Evolutionary conservation across 768 basidiomycete species (phyloP).

Genomic region (Tulasnella sp.): DNA sequence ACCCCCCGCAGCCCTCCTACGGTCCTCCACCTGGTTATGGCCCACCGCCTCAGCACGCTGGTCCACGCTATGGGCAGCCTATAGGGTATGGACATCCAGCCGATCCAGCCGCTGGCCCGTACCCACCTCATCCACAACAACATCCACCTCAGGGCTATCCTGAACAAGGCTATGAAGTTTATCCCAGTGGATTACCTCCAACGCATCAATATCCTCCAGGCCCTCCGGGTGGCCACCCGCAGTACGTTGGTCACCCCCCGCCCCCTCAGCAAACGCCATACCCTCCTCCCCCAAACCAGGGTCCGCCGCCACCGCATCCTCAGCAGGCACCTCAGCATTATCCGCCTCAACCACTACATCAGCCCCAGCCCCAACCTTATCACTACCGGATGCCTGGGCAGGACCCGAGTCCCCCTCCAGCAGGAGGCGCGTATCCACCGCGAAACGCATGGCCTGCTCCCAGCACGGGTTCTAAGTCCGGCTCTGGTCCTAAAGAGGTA

Average conservation of each 20-base stretch:
- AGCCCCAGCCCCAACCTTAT: slow-evolving; percentile 23
- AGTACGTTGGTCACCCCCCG: slow-evolving; percentile 14
- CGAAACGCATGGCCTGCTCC: slow-evolving; percentile 1
- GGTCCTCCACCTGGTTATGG: slow-evolving; percentile 20
- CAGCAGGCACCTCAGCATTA: slow-evolving; percentile 9
- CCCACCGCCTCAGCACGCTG: slow-evolving; percentile 22
- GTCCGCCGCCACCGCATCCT: slow-evolving; percentile 5
- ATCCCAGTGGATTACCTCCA: slow-evolving; percentile 17
- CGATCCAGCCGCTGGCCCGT: slow-evolving; percentile 13
- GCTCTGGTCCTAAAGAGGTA: slow-evolving; percentile 6
- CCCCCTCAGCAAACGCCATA: slow-evolving; percentile 18
- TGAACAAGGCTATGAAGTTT: slow-evolving; percentile 23
- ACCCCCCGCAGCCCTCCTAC: not conserved
- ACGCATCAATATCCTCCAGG: not conserved
- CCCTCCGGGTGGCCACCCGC: slow-evolving; percentile 5
- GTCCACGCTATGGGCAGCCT: slow-evolving; percentile 22
- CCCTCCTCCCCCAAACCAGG: slow-evolving; percentile 19
- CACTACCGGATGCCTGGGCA: not conserved
- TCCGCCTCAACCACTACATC: slow-evolving; percentile 11
- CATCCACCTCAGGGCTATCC: slow-evolving; percentile 17
- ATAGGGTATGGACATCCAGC: slow-evolving; percentile 23
- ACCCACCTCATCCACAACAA: slow-evolving; percentile 3
- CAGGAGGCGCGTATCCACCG: not conserved
- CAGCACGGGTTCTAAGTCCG: not conserved
- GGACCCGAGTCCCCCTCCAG: not conserved